These are phyloP conservation scores for Bipolaris gigantea DNA, from an alignment of 2,329 filamentous ascomycete species.

Conservation along the genomic window DNA sequence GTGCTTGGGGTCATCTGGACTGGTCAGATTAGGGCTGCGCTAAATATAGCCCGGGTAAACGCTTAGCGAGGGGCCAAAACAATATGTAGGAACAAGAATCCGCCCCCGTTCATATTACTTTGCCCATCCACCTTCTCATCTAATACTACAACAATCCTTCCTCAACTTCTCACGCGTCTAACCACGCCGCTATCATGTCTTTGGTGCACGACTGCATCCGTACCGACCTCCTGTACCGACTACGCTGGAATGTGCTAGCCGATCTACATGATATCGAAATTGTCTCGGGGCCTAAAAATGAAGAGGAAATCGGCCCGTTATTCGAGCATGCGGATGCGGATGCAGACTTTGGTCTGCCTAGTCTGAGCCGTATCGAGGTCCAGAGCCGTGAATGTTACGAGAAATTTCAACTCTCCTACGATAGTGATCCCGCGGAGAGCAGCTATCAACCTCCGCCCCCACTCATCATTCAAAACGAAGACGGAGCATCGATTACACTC, in stretches of 20 bases:
- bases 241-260: constrained; percentile 15
- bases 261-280: constrained; percentile 7
- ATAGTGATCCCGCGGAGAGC: neutral
- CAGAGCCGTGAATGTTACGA: no score
- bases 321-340: constrained; percentile 3
- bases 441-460: constrained; percentile 7
- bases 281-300: neutral
- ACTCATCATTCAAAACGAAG: constrained; percentile 8
- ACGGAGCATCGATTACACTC: constrained; percentile 5
- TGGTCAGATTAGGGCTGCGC: no score
- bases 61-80: no score
- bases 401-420: no score
- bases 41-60: no score
- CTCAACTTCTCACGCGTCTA: no score
- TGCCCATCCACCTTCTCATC: no score
- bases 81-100: no score
- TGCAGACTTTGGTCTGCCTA: neutral
- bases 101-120: no score
- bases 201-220: neutral
- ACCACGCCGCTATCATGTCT: no score
- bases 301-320: neutral
- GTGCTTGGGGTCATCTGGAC: no score
- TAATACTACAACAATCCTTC: no score
- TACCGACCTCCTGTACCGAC: constrained; percentile 10
- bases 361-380: neutral